Percentiles rank a stretch among this genome's conserved stretches.
phyloP scores from a whole-genome alignment of 73 alveolate species.

The Stentor coeruleus region DNA sequence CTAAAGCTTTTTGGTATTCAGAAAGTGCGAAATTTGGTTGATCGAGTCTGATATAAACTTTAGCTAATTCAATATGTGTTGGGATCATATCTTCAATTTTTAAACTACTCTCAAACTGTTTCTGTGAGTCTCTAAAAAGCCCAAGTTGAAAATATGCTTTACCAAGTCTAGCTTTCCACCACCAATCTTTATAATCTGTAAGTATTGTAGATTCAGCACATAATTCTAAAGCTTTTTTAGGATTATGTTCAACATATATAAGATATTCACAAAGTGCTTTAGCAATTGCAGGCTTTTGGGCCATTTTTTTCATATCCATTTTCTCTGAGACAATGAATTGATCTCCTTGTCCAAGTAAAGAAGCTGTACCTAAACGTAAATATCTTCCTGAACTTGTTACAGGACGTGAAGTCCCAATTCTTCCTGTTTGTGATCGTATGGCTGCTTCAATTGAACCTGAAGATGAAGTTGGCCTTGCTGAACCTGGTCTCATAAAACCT shows the following conservation, averaged over 20 bases:
- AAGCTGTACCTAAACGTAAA: slow-evolving; percentile 97
- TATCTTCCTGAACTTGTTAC: slow-evolving; percentile 50
- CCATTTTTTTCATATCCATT: slow-evolving; percentile 87
- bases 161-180: slow-evolving; percentile 99
- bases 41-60: slow-evolving; percentile 87
- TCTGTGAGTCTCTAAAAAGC: slow-evolving; percentile 96
- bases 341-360: slow-evolving; percentile 83
- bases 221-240: slow-evolving; percentile 91
- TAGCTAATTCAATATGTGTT: slow-evolving; percentile 82
- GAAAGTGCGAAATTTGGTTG: slow-evolving; percentile 95
- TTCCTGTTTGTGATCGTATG: neutral
- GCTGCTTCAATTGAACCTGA: slow-evolving; percentile 25
- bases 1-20: slow-evolving; percentile 57
- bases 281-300: slow-evolving; percentile 86
- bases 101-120: slow-evolving; percentile 88
- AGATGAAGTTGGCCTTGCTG: slow-evolving; percentile 67
- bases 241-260: slow-evolving; percentile 92
- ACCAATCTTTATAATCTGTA: slow-evolving; percentile 94
- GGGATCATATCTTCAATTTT: slow-evolving; percentile 85
- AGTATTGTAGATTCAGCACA: slow-evolving; percentile 92
- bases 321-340: slow-evolving; percentile 85
- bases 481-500: slow-evolving; percentile 99
- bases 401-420: slow-evolving; percentile 76
- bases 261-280: slow-evolving; percentile 96
- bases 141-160: slow-evolving; percentile 96